phyloP scores from a whole-genome alignment of 495 filamentous ascomycete species.

The Talaromyces stipitatus region DNA sequence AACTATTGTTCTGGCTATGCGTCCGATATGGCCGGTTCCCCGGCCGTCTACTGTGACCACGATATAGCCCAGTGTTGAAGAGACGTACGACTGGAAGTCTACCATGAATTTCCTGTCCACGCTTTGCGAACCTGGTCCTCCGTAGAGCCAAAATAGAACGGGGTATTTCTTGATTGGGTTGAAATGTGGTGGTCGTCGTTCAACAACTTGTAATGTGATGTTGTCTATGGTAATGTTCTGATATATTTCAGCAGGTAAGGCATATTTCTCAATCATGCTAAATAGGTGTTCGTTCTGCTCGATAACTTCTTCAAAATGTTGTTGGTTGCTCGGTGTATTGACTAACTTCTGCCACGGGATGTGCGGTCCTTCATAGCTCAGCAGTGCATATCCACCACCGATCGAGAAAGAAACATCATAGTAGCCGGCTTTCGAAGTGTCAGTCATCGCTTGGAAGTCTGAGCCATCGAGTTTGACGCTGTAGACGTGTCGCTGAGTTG shows the following conservation, averaged over 20 bases:
- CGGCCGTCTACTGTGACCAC: slow-evolving; percentile 93
- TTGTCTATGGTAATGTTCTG: slow-evolving; percentile 77
- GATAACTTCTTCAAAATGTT: slow-evolving; percentile 55
- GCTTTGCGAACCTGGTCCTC: slow-evolving; percentile 80
- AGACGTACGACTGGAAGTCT: slow-evolving; percentile 87
- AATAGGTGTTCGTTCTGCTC: slow-evolving; percentile 70
- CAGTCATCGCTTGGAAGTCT: slow-evolving; percentile 60
- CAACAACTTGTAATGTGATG: slow-evolving; percentile 73
- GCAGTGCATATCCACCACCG: slow-evolving; percentile 68
- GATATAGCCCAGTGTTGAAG: slow-evolving; percentile 82
- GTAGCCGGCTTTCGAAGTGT: slow-evolving; percentile 72
- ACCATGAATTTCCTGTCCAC: slow-evolving; percentile 76
- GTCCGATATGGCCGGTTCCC: slow-evolving; percentile 86
- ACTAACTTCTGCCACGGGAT: slow-evolving; percentile 92
- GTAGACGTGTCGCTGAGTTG: slow-evolving; percentile 87
- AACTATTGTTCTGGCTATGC: slow-evolving; percentile 71
- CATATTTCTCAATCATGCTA: slow-evolving; percentile 61
- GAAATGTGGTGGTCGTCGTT: slow-evolving; percentile 87
- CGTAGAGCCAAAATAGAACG: slow-evolving; percentile 89
- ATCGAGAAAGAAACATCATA: slow-evolving; percentile 82
- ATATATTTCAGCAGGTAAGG: slow-evolving; percentile 79
- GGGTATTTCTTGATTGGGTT: slow-evolving; percentile 80
- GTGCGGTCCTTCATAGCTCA: slow-evolving; percentile 74
- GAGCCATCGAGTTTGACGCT: slow-evolving; percentile 77
- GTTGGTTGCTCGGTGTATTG: slow-evolving; percentile 63